Evolutionary conservation across 371 early-diverging fungal genomes (phyloP), one percentile per base, ranked within the genome.

Genomic region (Rhizomucor miehei): DNA sequence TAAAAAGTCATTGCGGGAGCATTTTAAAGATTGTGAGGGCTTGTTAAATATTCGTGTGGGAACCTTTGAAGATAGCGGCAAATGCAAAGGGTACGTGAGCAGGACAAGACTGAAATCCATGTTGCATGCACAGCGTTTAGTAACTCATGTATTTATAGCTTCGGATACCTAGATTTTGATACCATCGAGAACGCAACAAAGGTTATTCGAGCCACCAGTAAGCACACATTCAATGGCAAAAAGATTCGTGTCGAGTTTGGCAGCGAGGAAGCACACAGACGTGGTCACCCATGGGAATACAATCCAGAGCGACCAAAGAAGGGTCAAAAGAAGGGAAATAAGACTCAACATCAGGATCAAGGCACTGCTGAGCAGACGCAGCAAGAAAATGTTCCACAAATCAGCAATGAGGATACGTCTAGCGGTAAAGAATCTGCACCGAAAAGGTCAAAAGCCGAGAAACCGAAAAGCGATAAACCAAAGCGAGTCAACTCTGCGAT

Each of bases 41-140:
- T 75, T 89, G 19, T 71, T 79, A 6, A 83, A 84, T 38, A 82
- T 89, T 10, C 74, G 88, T 29, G 53, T 89, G 51, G 83, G 84
- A 2, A 87, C 89, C 0, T 89, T 89, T 58, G 82, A 88, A 60
- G 89, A 89, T 59, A 74, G 80, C 23, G 85, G 85, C 49, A 86
- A 87, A 60, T 86, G 87, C 74, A 87, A 87, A 71, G 89, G 89
- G 77, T 84, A 79, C 63, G 52, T 12, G 6, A 41, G 3, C 29
- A 29, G 29, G 29, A 29, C 8, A 29, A 29, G n/a, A n/a, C n/a
- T n/a, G n/a, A n/a, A 9, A 38, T 38, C 38, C 38, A 10, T 14
- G 38, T 4, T 40, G 14, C 19, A 13, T 56, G 8, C 44, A 6
- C 25, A 39, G 19, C 14, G 8, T 38, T 38, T 38, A n/a, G n/a